A percentile compares a stretch with the other conserved stretches of the same genome.
Evolutionary conservation across 805 yeast genomes (phyloP).

Genomic region (Spathaspora hagerdaliae): DNA sequence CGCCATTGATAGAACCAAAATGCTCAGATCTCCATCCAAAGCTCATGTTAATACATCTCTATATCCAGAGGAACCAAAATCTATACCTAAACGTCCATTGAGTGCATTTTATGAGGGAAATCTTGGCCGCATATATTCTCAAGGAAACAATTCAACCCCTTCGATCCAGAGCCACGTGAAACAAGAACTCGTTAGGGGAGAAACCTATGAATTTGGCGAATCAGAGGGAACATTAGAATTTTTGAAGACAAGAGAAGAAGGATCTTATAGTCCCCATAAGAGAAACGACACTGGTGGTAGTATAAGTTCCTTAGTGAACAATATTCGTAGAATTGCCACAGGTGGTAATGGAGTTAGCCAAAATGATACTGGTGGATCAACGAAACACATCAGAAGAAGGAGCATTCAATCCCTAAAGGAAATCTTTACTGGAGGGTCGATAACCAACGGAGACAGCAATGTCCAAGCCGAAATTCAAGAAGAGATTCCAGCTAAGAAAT

Average conservation of each 20-base stretch:
- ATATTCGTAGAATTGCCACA: constrained; percentile 36
- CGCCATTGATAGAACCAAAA: constrained; percentile 35
- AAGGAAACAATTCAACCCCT: constrained; percentile 12
- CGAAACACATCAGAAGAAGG: constrained; percentile 20
- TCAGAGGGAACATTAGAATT: constrained; percentile 33
- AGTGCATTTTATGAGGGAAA: constrained; percentile 7
- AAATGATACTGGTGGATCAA: constrained; percentile 16
- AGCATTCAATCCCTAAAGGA: constrained; percentile 20
- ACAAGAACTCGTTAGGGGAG: constrained; percentile 25
- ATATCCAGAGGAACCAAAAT: background rate
- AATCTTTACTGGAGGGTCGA: constrained; percentile 22
- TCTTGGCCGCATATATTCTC: constrained; percentile 3
- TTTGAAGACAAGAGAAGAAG: constrained; percentile 29
- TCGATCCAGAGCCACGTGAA: constrained; percentile 30
- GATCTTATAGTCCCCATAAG: background rate
- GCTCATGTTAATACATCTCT: background rate
- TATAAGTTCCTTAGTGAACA: constrained; percentile 26
- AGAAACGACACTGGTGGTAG: constrained; percentile 41
- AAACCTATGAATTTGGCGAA: constrained; percentile 16
- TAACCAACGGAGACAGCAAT: background rate
- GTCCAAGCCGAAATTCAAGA: background rate
- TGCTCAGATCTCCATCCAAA: constrained; percentile 11
- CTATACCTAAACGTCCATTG: constrained; percentile 6
- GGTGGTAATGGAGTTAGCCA: constrained; percentile 24
- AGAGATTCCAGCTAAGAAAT: constrained; percentile 14